Base-by-base conservation (phyloP, 2,329 filamentous ascomycete species). In the Venturiaceae sp. region DNA sequence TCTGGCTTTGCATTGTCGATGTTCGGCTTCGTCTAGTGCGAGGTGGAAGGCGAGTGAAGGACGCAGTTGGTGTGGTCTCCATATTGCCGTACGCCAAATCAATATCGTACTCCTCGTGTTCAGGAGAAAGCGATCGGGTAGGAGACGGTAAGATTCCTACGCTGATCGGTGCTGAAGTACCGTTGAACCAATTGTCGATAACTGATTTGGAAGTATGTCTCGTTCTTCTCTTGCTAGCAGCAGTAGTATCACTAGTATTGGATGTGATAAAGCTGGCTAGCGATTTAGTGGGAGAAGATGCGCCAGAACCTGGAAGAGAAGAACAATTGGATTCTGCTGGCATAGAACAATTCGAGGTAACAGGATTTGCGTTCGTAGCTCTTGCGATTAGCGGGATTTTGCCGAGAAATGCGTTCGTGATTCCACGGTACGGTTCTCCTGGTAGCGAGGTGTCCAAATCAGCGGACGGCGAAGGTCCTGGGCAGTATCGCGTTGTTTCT, bases 201-300 rank as follows among this genome's bases (percentile, higher is more conserved):
- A 57, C 23, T 2, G 30, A 32, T 33, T 44, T 46, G 11, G 39
- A 47, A 33, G 55, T 41, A 33, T 34, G 36, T 23, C 44, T 32
- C 26, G 55, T 32, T 16, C 26, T 30, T 28, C 55, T 23, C n/a
- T n/a, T 41, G 39, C 55, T 57, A 33, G 36, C 54, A 11, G 11
- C 11, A 50, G 36, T 47, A 33, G 55, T 50, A 26, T 30, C 30
- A 50, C 28, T 50, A 37, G n/a, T 57, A 33, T 56, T 46, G 13
- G 34, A 34, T 39, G 55, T 47, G 34, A 57, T 50, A 19, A 57
- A 57, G 44, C 55, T 57, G 55, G 39, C 41, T 33, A 57, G 55
- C 23, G 39, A 47, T 37, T 57, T 57, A 5, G 55, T 57, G 3
- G 55, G 55, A 11, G 55, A 57, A 16, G 34, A 44, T 21, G 55